Base-by-base conservation (phyloP, 352 stramenopile species). In the Globisporangium cederbergense region DNA sequence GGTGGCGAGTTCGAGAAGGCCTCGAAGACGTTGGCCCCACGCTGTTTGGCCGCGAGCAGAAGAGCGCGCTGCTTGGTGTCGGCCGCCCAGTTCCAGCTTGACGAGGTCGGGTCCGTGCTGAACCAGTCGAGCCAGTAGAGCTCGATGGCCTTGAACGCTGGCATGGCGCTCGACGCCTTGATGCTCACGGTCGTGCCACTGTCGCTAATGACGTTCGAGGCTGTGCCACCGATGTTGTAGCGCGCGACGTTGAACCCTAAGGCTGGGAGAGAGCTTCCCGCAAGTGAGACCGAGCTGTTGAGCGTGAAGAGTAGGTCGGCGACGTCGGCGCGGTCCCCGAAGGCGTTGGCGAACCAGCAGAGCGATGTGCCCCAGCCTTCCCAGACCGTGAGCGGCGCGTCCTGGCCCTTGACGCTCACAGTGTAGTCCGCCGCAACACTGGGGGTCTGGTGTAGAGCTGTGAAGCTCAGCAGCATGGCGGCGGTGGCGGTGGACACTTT, bases 301-400 rank as follows among this genome's bases (percentile, higher is more conserved):
- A 65, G 67, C 16, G 79, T 83, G 69, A 86, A 89, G 14, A 89
- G 59, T 43, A 75, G 56, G 46, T 89, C 79, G 22, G 77, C 79
- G 32, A 89, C 58, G 25, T 89, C 77, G 8, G 75, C 65, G 38
- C 78, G 79, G n/a, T 79, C 62, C 32, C 76, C 79, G 45, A 89
- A 86, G 25, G 73, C 77, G 53, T 89, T 89, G 22, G 79, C 76
- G 72, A 78, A 89, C 79, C 77, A 89, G 60, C 69, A 79, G 45
- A 89, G 76, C 52, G 79, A 87, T 10, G 77, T 86, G 25, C 79
- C 79, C 74, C 74, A 89, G 30, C 78, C 79, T 75, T 84, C 76
- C 79, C 77, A 89, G 1, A 42, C 55, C 4, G 60, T 30, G 49
- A 77, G 58, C 34, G 45, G 38, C 4, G 60, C 65, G 22, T 67